Base-by-base conservation (phyloP, 345 rosid species). In the Pugionium dolabratum region DNA sequence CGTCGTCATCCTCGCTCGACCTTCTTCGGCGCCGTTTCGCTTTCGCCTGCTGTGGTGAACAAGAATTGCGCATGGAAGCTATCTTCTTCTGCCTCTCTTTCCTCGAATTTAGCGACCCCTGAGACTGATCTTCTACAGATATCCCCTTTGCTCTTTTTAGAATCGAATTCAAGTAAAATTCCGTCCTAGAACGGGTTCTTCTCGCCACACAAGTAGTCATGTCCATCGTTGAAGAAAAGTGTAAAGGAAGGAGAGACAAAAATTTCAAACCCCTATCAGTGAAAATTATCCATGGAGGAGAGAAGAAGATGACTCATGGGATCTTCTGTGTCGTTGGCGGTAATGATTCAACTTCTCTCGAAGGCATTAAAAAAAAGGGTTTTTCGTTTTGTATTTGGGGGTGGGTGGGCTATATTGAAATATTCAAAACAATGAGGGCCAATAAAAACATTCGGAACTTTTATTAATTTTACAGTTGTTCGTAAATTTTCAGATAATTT, bases 121-220 rank as follows among this genome's bases (percentile, higher is more conserved):
- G 10, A 26, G 54, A 37, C 28, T 41, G 59, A 3, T 72, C 46
- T 42, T 56, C 64, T 2, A 32, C 60, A 27, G 25, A 2, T 36
- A 36, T 59, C 67, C 56, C 55, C 31, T 73, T 73, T 3, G 56
- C 3, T 59, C 3, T 27, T 1, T 59, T 37, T 0, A 66, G 37
- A 35, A 58, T 6, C 9, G 52, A 42, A n/a, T 58, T 58, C 63
- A 66, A 30, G 49, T 59, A 65, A 31, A 60, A 41, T 42, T 57
- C 71, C 7, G 72, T 66, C 43, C 37, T 66, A 31, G 76, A 73
- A 36, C 76, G 76, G 4, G 76, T 73, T 60, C 76, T 73, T 45
- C 76, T 60, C 0, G 67, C 72, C 1, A 73, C 76, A 18, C 72
- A 59, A 73, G 52, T 7, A 66, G 27, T 2, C 76, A 59, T 73